Evolutionary conservation across 2,329 filamentous ascomycete species (phyloP), one percentile per base, ranked within the genome.

Genomic region (Raffaelea deltoideospora): DNA sequence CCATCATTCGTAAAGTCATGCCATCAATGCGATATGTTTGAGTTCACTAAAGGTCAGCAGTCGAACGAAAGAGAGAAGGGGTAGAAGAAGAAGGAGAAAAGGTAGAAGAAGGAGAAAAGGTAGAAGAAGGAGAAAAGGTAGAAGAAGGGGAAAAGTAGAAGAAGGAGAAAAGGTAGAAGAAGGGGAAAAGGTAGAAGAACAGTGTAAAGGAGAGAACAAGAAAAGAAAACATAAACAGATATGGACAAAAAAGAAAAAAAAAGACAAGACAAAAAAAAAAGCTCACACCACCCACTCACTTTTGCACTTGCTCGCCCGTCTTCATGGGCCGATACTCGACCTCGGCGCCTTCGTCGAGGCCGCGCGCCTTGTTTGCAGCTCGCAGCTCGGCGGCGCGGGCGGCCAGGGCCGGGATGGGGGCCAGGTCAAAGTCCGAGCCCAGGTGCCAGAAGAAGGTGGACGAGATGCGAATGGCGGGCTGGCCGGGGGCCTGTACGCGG

Each of bases 371-470:
- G 53, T 71, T 64, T 47, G 63, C 57, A 3, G 55, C 58, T 27
- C 67, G 53, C 3, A 73, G 53, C 30, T 48, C 48, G 34, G 46
- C 52, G 5, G 69, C 69, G 43, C 54, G 53, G 31, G 61, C 59
- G 1, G 53, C 60, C 27, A 73, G 56, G 36, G 50, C 51, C 1
- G 65, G 63, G 30, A 75, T 57, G 2, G 72, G 72, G 3, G 47
- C 52, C 7, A 76, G 53, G 38, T 74, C 67, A 39, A 64, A 64
- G 46, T 76, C 71, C 15, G 67, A 72, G 30, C 60, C 62, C 20
- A 76, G 54, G 37, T 75, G 71, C 65, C 68, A 76, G 55, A 76
- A 76, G 39, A 74, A 59, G 3, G 71, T 76, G 34, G 67, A 72
- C 26, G 67, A 72, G 49, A 76, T 75, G 34, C 71, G 59, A 14